Conservation (phyloP, 2,329 filamentous ascomycete genomes). For the Metarhizium humberi region DNA sequence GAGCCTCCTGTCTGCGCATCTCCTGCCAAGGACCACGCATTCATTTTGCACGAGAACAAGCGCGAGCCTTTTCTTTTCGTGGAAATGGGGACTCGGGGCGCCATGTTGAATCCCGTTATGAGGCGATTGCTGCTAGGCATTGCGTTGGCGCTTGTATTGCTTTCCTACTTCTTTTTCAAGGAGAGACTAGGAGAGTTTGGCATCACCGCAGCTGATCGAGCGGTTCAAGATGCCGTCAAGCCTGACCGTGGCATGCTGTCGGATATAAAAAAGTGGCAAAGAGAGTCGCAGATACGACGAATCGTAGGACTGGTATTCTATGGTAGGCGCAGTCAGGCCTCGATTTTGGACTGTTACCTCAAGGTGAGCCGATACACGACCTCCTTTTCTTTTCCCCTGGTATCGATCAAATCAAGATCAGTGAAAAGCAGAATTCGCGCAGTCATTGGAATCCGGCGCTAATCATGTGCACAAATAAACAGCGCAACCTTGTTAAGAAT, state of each 20-base stretch:
- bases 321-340: conserved; percentile 32
- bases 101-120: neutral
- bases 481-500: conserved; percentile 34
- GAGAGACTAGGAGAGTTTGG: neutral
- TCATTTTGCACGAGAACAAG: no score
- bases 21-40: no score
- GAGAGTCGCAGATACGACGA: conserved; percentile 11
- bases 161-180: neutral
- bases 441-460: neutral
- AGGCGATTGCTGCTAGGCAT: neutral
- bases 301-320: conserved; percentile 39
- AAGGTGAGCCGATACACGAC: conserved; percentile 17
- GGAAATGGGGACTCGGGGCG: neutral
- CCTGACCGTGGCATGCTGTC: neutral
- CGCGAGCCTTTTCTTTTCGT: no score
- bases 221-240: neutral
- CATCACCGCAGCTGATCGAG: neutral
- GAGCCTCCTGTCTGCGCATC: no score
- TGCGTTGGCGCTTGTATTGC: neutral
- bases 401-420: no score
- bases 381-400: no score
- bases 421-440: neutral
- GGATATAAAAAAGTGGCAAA: neutral
- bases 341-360: conserved; percentile 37
- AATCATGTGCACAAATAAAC: neutral